phyloP scores from a whole-genome alignment of 345 rosid species.

The Turnera subulata region DNA sequence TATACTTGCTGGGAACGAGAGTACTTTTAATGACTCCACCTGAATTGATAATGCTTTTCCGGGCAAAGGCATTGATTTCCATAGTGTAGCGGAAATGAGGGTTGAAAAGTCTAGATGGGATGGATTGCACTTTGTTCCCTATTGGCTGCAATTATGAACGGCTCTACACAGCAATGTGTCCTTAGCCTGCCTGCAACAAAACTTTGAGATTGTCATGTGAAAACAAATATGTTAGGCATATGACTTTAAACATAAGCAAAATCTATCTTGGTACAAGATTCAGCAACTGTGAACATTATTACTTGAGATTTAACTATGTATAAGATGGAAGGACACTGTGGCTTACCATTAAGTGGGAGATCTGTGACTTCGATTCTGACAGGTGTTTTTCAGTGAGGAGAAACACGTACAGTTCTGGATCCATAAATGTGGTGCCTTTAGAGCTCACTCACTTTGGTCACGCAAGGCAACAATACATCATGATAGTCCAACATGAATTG shows the following conservation, averaged over 20 bases:
- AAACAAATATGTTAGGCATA: no score
- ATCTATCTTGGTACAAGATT: no score
- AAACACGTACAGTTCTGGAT: constrained; percentile 60
- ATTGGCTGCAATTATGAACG: constrained; percentile 55
- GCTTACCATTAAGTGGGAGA: constrained; percentile 51
- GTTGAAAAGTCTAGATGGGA: constrained; percentile 48
- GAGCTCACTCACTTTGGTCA: constrained; percentile 53
- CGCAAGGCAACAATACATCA: constrained; percentile 56
- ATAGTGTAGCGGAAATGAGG: constrained; percentile 79
- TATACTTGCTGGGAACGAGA: constrained; percentile 48
- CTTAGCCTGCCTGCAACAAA: constrained; percentile 12
- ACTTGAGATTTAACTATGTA: no score
- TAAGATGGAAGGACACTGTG: no score
- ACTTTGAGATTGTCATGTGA: neutral
- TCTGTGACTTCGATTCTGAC: constrained; percentile 64
- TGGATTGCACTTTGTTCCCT: constrained; percentile 62
- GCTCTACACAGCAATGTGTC: constrained; percentile 38
- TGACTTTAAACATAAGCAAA: neutral
- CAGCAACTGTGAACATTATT: no score
- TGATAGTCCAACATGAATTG: constrained; percentile 58
- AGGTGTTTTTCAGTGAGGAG: constrained; percentile 47
- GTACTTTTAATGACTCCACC: constrained; percentile 51
- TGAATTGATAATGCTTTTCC: constrained; percentile 40
- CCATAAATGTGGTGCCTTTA: constrained; percentile 48
- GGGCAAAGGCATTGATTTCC: constrained; percentile 66